Evolutionary conservation across 768 basidiomycete species (phyloP).

Genomic region (Lentinus tigrinus): DNA sequence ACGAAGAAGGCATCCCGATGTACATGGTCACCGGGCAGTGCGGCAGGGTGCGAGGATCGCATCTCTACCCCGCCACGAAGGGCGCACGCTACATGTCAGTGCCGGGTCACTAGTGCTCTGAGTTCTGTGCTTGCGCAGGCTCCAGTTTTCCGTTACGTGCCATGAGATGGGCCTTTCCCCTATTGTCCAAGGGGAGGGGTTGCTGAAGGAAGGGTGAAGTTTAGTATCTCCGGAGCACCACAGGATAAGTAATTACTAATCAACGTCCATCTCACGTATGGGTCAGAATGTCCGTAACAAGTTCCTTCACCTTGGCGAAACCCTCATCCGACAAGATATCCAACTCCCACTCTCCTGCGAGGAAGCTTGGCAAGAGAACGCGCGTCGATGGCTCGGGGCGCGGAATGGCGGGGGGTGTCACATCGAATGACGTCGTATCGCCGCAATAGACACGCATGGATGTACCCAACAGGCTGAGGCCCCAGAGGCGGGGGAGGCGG

Average conservation of each 20-base stretch:
- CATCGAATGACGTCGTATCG: conserved; percentile 23
- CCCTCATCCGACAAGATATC: conserved; percentile 27
- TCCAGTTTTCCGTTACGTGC: conserved; percentile 8
- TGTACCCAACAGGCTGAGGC: conserved; percentile 36
- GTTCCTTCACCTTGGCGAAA: not conserved
- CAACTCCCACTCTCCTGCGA: conserved; percentile 32
- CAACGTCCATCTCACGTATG: not conserved
- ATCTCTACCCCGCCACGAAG: conserved; percentile 40
- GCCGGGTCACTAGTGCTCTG: not conserved
- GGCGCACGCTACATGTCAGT: conserved; percentile 38
- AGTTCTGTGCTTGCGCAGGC: not conserved
- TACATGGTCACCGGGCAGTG: conserved; percentile 42
- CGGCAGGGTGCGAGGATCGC: conserved; percentile 40
- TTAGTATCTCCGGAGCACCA: too few relatives aligned
- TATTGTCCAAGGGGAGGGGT: too few relatives aligned
- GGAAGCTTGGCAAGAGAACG: conserved; percentile 22
- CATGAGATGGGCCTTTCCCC: too few relatives aligned
- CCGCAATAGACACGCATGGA: conserved; percentile 39
- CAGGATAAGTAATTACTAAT: too few relatives aligned
- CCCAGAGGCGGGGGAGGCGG: conserved; percentile 32
- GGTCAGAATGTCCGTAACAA: not conserved
- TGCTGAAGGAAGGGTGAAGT: too few relatives aligned
- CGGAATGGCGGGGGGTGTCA: conserved; percentile 25
- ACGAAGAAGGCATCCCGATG: conserved; percentile 42
- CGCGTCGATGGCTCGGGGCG: conserved; percentile 20